Evolutionary conservation across 2,329 filamentous ascomycete species (phyloP), one percentile per base, ranked within the genome.

Genomic region (Mollisia scopiformis): DNA sequence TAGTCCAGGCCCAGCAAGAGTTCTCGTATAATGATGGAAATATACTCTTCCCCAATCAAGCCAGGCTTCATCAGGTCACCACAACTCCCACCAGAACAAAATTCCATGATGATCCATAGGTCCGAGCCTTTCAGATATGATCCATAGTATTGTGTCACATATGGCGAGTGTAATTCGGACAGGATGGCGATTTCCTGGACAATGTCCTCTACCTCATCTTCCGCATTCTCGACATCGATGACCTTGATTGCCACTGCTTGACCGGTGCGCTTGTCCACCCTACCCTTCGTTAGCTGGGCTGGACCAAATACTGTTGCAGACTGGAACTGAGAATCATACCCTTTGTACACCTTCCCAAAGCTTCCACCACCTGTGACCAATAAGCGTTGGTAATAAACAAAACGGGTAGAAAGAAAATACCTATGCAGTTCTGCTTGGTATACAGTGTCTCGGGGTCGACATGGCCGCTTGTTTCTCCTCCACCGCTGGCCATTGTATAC

Each of bases 81-180:
- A 73, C 95, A 98, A 77, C 94, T 98, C 4, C 95, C 95, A 23
- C 95, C 95, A 1, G 94, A 93, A 77, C 95, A 99, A 73, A 95
- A 99, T 77, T 99, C 95, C 95, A 99, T 99, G 75, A 98, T 93
- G 70, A 99, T 99, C 95, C 95, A 99, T 71, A 99, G 80, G 79
- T 98, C 92, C 2, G 93, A 95, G 25, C 94, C 95, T 73, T 97
- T 97, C 69, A 97, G 87, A 73, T 95, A 98, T 59, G 94, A 97
- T 68, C 95, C 95, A 79, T 97, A 93, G 81, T 99, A 99, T 76
- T 96, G 95, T 39, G 95, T 99, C 64, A 98, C 94, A 74, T 96
- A 97, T 19, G 93, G 93, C 19, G 94, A 98, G 78, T 96, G 92
- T 67, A 99, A 86, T 77, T 96, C 94, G 31, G 95, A 97, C 58